Conservation (phyloP, 129 eudicot species). For the Flaveria linearis region DNA sequence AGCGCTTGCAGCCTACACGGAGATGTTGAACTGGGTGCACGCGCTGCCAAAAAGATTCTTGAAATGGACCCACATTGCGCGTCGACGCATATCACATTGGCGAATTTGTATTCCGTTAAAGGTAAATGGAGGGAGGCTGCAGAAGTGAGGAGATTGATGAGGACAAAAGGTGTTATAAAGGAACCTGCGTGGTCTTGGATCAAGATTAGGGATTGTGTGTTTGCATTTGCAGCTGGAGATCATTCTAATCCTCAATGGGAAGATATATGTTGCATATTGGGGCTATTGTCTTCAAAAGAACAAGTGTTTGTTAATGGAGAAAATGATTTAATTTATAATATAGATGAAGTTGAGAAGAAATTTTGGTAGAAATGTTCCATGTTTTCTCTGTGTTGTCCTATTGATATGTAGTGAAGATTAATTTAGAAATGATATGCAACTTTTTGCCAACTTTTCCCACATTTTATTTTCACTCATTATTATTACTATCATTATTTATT, state of each 20-base stretch:
- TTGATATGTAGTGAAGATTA: not conserved
- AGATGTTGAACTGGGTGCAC: slow-evolving; percentile 58
- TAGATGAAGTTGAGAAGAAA: slow-evolving; percentile 34
- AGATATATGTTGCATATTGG: slow-evolving; percentile 45
- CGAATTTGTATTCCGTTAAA: slow-evolving; percentile 73
- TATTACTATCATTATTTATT: too few species aligned
- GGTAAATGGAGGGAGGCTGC: slow-evolving; percentile 84
- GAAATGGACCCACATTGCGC: slow-evolving; percentile 69
- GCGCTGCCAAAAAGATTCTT: slow-evolving; percentile 63
- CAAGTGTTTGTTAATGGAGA: slow-evolving; percentile 28
- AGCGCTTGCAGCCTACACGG: slow-evolving; percentile 77
- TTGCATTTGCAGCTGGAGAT: slow-evolving; percentile 84
- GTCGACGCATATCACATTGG: slow-evolving; percentile 68
- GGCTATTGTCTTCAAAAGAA: slow-evolving; percentile 43
- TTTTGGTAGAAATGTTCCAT: slow-evolving; percentile 13
- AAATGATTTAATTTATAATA: slow-evolving; percentile 28
- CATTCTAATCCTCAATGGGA: slow-evolving; percentile 58
- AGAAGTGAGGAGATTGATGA: slow-evolving; percentile 72
- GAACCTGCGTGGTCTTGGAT: slow-evolving; percentile 97
- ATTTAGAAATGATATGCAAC: not conserved
- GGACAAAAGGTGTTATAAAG: slow-evolving; percentile 66
- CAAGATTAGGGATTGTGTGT: slow-evolving; percentile 58
- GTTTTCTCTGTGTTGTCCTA: not conserved
- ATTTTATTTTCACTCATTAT: too few species aligned
- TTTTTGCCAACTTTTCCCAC: too few species aligned